Base-by-base conservation (phyloP, 1,284 basidiomycete species). In the Papiliotrema laurentii region DNA sequence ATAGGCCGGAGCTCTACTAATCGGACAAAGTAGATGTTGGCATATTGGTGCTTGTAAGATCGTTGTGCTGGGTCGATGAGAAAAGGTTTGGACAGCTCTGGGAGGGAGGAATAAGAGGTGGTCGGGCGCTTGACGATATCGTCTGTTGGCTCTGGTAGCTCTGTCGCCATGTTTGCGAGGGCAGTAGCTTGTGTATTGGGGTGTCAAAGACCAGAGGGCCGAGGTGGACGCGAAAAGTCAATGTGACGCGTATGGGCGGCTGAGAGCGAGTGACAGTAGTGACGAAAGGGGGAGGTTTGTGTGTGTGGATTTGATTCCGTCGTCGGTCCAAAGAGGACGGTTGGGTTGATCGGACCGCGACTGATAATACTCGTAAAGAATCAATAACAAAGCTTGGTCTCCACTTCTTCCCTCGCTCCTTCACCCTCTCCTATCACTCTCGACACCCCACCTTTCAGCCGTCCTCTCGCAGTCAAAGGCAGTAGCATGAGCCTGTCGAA, bases 1-100 rank as follows among this genome's bases (percentile, higher is more conserved):
- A 77, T 74, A 11, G 76, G 72, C 47, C 84, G 77, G 9, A 94
- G 76, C 36, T 81, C 70, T 25, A 81, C 78, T 11, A 96, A 77
- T 22, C 91, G 75, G 14, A 86, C 77, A 66, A 89, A 96, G 76
- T 96, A 96, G 27, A 96, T 87, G 66, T 92, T 94, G 3, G 92
- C 83, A 74, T 93, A 96, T 72, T 96, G 92, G 61, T 92, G 85
- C 64, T 80, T 85, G 75, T 76, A 78, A 7, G 69, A 72, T 34
- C 68, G 50, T 7, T 60, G 52, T 9, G 59, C 53, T 2, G 68
- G 57, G 24, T 71, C 67, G 27, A 76, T 63, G 18, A 68, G 43
- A 55, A 76, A 76, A 14, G 70, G 63, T 37, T 67, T 63, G 2
- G 66, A 65, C 6, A 75, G 63, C 31, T 70, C 68, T 1, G 72